phyloP scores from a whole-genome alignment of 2,329 filamentous ascomycete species.

The Lachnellula hyalina region DNA sequence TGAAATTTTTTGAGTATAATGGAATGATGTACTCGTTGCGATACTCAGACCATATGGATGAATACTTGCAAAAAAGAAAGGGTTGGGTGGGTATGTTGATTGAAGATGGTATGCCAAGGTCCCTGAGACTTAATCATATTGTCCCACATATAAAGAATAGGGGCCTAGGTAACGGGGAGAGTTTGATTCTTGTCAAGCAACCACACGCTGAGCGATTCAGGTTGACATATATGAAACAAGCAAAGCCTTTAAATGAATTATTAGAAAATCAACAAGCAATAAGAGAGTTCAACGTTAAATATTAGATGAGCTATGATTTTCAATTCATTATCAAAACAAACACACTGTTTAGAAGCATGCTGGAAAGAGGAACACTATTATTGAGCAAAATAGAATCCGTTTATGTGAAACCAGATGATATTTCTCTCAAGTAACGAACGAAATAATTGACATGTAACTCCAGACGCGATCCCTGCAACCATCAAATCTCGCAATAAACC shows the following conservation, averaged over 20 bases:
- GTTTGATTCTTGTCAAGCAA: background rate
- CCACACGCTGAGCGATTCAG: background rate
- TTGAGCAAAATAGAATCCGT: no score
- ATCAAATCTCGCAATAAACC: no score
- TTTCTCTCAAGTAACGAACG: no score
- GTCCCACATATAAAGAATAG: background rate
- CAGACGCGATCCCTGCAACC: no score
- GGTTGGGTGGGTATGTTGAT: background rate
- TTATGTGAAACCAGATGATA: no score
- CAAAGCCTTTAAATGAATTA: no score
- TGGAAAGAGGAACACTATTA: no score
- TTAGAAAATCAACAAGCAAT: no score
- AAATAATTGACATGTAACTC: no score
- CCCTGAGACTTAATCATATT: background rate
- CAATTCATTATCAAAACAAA: no score
- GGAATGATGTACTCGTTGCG: background rate
- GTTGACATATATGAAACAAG: background rate
- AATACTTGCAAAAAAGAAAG: background rate
- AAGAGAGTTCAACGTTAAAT: background rate
- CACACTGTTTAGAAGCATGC: no score
- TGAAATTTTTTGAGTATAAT: background rate
- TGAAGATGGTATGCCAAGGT: background rate
- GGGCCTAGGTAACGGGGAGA: background rate
- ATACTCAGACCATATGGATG: background rate
- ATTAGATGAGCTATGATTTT: no score